Evolutionary conservation across 1,284 basidiomycete species (phyloP).

Genomic region (Acaromyces ingoldii): DNA sequence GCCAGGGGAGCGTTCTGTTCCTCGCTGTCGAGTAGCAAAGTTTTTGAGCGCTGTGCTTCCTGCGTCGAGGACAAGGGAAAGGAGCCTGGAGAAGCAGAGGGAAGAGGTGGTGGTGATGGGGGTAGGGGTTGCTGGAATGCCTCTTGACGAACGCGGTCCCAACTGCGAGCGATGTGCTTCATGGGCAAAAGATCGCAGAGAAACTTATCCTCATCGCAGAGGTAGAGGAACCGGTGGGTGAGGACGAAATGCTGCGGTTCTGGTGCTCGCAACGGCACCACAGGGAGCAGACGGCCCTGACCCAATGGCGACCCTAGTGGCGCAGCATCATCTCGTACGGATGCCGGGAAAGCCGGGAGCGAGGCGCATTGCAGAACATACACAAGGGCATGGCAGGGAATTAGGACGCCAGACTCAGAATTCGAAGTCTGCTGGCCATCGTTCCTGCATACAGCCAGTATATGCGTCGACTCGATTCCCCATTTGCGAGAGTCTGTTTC

Average conservation of each 20-base stretch:
- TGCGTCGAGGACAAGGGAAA: too few species aligned
- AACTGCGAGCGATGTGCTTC: background rate
- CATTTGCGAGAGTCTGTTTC: background rate
- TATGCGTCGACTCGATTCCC: conserved; percentile 2
- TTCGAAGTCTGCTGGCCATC: background rate
- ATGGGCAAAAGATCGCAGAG: conserved; percentile 8
- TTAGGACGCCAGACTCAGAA: conserved; percentile 5
- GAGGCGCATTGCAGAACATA: conserved; percentile 16
- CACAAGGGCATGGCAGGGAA: conserved; percentile 13
- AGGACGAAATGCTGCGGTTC: background rate
- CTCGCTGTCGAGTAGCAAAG: background rate
- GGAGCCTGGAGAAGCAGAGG: too few species aligned
- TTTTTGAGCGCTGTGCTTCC: too few species aligned
- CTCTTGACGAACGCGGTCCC: background rate
- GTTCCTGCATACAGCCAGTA: conserved; percentile 7
- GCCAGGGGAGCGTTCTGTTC: background rate
- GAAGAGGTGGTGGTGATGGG: background rate
- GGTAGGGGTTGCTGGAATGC: background rate
- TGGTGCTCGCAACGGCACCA: conserved; percentile 8
- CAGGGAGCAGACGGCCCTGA: background rate
- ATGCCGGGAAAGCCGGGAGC: conserved; percentile 4
- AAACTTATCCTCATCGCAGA: conserved; percentile 4
- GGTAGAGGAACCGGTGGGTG: conserved; percentile 14
- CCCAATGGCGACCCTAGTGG: background rate
- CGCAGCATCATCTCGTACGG: background rate